Evolutionary conservation across 441 rosid genomes (phyloP), one percentile per base, ranked within the genome.

Genomic region (Hypseocharis bilobata): DNA sequence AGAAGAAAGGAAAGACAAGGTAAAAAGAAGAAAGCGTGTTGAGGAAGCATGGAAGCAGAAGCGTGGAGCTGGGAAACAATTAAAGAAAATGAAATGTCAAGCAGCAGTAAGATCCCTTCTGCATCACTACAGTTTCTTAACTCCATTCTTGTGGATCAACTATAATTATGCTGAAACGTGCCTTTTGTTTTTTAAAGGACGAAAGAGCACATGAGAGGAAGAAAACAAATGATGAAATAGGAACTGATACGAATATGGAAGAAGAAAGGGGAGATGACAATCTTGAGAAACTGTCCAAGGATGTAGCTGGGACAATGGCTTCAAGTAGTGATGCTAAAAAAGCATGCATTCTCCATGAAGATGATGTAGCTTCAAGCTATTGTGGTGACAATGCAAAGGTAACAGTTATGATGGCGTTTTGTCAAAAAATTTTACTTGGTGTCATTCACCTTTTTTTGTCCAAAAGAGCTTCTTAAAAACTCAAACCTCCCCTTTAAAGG

Each of bases 1-100:
- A 49, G 90, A 86, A 62, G 87, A 85, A 63, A 83, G 55, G 66
- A 82, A 73, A 76, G 86, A 81, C 60, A 93, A 80, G 74, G 96
- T 80, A 62, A 73, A 83, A 56, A 93, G 88, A 77, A 79, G 86
- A 76, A 91, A 81, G 70, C 85, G 85, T 36, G 74, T 78, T 20
- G 87, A 83, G 66, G 95, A 85, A 63, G 74, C 83, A 7, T 73
- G 83, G 69, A 91, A 72, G 77, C 80, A 80, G 68, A 86, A 71
- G 74, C 78, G 77, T 61, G 88, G 82, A 62, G 45, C 68, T 28
- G 79, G 77, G 73, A 83, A 81, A 74, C 78, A 76, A 68, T 78
- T 72, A 65, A 85, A 81, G 62, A 83, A 78, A 67, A 38, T 63
- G 68, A 88, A 79, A 74, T 52, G 63, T 42, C 76, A 56, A 71